phyloP scores from a whole-genome alignment of 1,139 yeast species.

The Yamadazyma spencermartinsiae region DNA sequence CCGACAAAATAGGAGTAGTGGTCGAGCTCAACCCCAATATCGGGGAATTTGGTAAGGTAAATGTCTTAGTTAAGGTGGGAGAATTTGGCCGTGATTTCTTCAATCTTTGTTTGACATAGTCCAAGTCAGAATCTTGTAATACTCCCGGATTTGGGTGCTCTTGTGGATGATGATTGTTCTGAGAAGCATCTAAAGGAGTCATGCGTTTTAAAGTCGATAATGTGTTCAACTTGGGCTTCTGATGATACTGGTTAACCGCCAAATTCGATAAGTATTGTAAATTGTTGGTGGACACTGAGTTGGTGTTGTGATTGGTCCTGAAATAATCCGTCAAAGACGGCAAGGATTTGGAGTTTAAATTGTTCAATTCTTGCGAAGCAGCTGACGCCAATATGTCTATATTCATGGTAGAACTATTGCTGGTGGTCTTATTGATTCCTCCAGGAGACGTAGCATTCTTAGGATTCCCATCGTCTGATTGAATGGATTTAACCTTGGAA shows the following conservation, averaged over 20 bases:
- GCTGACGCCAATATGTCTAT: conserved; percentile 80
- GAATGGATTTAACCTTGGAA: conserved; percentile 9
- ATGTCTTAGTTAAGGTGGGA: conserved; percentile 32
- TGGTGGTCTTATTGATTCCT: conserved; percentile 7
- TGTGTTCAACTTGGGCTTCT: conserved; percentile 34
- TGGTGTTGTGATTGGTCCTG: conserved; percentile 14
- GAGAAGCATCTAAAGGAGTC: conserved; percentile 46
- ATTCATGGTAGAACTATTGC: conserved; percentile 36
- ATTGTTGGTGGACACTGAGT: conserved; percentile 21
- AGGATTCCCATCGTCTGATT: conserved; percentile 11
- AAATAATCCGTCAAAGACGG: conserved; percentile 68
- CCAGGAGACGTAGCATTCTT: conserved; percentile 2
- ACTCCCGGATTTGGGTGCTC: conserved; percentile 24
- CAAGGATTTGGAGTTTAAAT: conserved; percentile 55
- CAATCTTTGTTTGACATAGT: conserved; percentile 50
- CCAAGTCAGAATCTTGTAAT: conserved; percentile 44
- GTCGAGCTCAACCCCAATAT: conserved; percentile 44
- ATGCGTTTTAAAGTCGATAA: conserved; percentile 53
- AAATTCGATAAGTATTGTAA: conserved; percentile 31
- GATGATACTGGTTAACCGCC: conserved; percentile 23
- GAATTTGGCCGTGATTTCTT: conserved; percentile 78
- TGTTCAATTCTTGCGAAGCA: conserved; percentile 72
- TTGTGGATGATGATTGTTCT: conserved; percentile 3
- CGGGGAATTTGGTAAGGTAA: conserved; percentile 65
- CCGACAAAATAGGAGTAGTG: conserved; percentile 46